Evolutionary conservation across 768 basidiomycete species (phyloP), one percentile per base, ranked within the genome.

Genomic region (Hemileccinum impolitum): DNA sequence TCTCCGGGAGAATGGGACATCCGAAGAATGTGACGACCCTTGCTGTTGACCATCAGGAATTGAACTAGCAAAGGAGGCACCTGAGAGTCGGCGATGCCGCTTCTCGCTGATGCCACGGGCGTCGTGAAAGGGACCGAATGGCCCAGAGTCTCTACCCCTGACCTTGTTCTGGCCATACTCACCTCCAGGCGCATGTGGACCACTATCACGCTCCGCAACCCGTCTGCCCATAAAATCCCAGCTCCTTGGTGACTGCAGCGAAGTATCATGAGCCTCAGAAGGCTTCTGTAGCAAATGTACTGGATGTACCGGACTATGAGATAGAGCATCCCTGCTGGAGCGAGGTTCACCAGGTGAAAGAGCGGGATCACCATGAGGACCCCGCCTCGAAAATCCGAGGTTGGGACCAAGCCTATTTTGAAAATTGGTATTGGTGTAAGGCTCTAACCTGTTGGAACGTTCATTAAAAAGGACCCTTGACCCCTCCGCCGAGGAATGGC

Each of bases 401-500:
- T 47, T 49, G 45, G 70, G 60, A 39, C 69, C 70, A 43, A 75
- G 59, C 25, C 78, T 74, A 43, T 66, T 69, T 45, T 70, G 55
- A 31, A 75, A 72, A 57, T 77, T 73, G n/a, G 70, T 51, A 55
- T 74, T 78, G 48, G 75, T 80, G 58, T 88, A 90, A 3, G 90
- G 89, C 67, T 98, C 95, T 48, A 97, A 70, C 54, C 84, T 79
- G 61, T 96, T 97, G 10, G 87, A 90, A 4, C 88, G 84, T 60
- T 95, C 96, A 61, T 99, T 98, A 75, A 97, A 99, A n/a, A 99
- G 75, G 1, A 85, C 85, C 36, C 89, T 80, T 30, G 87, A 77
- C 2, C 75, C 68, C 35, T 85, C 81, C 51, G 76, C 73, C 9
- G 80, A 77, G 9, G 81, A 77, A 47, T 75, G 71, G 18, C 70